Percentiles rank a stretch among this genome's conserved stretches.
phyloP scores from a whole-genome alignment of 2,329 filamentous ascomycete species.

The Ciborinia camelliae region DNA sequence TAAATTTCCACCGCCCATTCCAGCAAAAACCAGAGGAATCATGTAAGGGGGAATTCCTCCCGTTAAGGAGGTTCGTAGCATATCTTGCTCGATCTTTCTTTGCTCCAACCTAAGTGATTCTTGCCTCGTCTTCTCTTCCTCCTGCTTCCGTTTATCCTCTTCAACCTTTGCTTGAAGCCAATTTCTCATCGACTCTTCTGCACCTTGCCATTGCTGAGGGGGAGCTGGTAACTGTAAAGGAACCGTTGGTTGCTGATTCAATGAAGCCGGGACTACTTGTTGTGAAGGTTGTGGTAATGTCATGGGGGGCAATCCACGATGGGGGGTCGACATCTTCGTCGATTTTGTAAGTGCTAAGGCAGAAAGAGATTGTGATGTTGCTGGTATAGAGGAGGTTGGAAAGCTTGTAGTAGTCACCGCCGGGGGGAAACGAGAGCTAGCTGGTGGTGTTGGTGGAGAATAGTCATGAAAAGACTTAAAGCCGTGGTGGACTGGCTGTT shows the following conservation, averaged over 20 bases:
- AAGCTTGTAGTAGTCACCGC: constrained; percentile 38
- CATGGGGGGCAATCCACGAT: constrained; percentile 68
- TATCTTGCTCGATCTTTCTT: constrained; percentile 68
- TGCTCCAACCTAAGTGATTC: constrained; percentile 68
- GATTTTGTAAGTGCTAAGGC: constrained; percentile 41
- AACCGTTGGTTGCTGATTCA: constrained; percentile 45
- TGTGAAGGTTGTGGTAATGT: constrained; percentile 47
- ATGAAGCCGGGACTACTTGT: constrained; percentile 32
- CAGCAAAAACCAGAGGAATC: constrained; percentile 71
- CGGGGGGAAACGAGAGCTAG: constrained; percentile 43
- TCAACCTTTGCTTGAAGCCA: constrained; percentile 71
- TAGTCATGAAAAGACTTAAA: constrained; percentile 49
- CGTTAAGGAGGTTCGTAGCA: constrained; percentile 64
- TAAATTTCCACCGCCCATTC: constrained; percentile 62
- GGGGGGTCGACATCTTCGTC: constrained; percentile 63
- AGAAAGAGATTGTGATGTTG: constrained; percentile 35
- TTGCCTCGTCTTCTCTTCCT: constrained; percentile 64
- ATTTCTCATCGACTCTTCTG: constrained; percentile 67
- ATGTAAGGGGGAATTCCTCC: constrained; percentile 71
- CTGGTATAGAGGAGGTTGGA: constrained; percentile 33
- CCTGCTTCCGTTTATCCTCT: constrained; percentile 69
- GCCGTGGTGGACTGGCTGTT: constrained; percentile 46
- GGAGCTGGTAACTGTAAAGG: constrained; percentile 54
- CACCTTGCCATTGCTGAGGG: constrained; percentile 62
- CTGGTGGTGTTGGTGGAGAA: constrained; percentile 41